Base-by-base conservation (phyloP, 164 flowering plant species). In the Amborella trichopoda region DNA sequence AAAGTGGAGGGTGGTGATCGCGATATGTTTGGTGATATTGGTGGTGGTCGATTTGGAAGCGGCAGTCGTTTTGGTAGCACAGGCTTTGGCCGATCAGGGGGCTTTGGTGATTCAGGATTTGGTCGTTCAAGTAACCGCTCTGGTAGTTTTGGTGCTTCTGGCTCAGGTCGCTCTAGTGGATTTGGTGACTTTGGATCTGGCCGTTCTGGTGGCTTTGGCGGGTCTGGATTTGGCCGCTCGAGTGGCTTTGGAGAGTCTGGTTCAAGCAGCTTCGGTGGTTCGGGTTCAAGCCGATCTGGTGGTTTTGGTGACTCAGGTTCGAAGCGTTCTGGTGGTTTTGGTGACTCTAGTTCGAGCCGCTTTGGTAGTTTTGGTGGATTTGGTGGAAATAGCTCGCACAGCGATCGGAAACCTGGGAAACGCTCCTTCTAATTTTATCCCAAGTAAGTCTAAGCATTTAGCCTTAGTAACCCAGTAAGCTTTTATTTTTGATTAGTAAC, bases 1-100 rank as follows among this genome's bases (percentile, higher is more conserved):
- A 54, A 66, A 46, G 78, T 49, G 49, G 77, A 69, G 21, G 68
- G 52, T 41, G 78, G 69, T 51, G 32, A 55, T 36, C 44, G 44
- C 17, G 73, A 55, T 55, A 68, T 68, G 76, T 67, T 71, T 18
- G 38, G 49, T 48, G 69, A 58, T 42, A 62, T 66, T 61, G 65
- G 65, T 40, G 57, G 64, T 37, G 60, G 70, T 24, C 54, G 69
- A 30, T 65, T 36, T 63, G 72, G 75, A 36, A 59, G 54, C 32
- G 64, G 64, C 48, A 68, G 72, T 39, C 57, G 75, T 6, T 56
- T 30, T 40, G 61, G 43, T 33, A 33, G 24, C 1, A 20, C 50
- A 23, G 50, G 58, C 37, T 33, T 19, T 44, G 58, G 50, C 20
- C 56, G 41, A n/a, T 38, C 41, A 16, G 41, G 49, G 20, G 28